Base-by-base conservation (phyloP, 1,284 basidiomycete species). In the Ceratobasidium sp. region DNA sequence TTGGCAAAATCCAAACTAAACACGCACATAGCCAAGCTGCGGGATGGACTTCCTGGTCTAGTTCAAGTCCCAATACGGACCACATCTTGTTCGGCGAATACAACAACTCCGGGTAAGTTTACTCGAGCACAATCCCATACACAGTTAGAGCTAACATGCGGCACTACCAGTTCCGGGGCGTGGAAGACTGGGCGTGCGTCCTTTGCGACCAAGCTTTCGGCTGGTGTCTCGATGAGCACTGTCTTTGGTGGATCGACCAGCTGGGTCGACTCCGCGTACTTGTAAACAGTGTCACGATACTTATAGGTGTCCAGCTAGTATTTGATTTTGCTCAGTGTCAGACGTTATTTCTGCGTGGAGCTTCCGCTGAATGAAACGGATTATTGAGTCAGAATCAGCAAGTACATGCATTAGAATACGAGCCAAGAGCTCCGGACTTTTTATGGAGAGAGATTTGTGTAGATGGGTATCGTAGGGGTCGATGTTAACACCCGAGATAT, bases 1-100 rank as follows among this genome's bases (percentile, higher is more conserved):
- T 46, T 3, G 20, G 3, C 27, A 12, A 44, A 12, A 66, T 23
- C 14, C 41, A 20, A 8, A 14, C 46, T 55, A 18, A 44, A 65
- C 50, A 27, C 2, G 48, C 55, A 57, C 23, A 69, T 59, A 73
- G 76, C 60, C 76, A 80, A 65, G 71, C 71, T 60, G 79, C 75
- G 1, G 80, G 80, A 6, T 81, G 79, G 80, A 74, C 64, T 20
- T 27, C 67, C 18, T 81, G 80, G 80, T 70, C 50, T 35, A 71
- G 41, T 20, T 66, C 78, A 27, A 74, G 44, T 23, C 71, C 77
- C 55, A 70, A 67, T 16, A 81, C 77, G 18, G 80, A 81, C 30
- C 79, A 81, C 35, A 77, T 81, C 38, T 57, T 77, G 5, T 80
- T 80, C 54, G 80, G 79, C 23, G 80, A 81, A 59, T 79, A 79